Evolutionary conservation across 352 stramenopile genomes (phyloP), one percentile per base, ranked within the genome.

Genomic region (Pythium sp.): DNA sequence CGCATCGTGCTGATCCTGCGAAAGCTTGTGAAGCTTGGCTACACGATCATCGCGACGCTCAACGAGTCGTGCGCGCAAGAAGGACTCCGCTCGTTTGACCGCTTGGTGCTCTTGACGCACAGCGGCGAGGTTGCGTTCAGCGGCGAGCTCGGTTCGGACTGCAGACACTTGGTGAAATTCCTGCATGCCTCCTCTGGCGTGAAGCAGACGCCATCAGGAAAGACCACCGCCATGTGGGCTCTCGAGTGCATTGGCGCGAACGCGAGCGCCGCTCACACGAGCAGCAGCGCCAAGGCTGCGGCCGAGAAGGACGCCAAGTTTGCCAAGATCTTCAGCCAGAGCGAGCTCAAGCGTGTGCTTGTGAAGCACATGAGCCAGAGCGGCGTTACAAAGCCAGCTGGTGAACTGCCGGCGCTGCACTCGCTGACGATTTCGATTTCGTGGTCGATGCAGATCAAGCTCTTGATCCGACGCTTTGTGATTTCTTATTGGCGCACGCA

Each of bases 401-500:
- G 38, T 11, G 43, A 67, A 3, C 28, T 66, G 9, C 61, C 62
- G 9, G 71, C 30, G 12, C 24, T 72, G 7, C 59, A 38, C 22
- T 71, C 41, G 26, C 20, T 54, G 18, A 38, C 38, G 26, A 46
- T 62, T 9, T 68, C 62, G 30, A 46, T 46, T 12, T 46, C 36
- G 36, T 58, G 36, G 56, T 64, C 34, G 55, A 14, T 55, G 18
- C 38, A 76, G 62, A 5, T 77, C 47, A 62, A 78, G 81, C 62
- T 71, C 53, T 24, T 88, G 46, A 75, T 82, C 36, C 64, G 78
- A 49, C 69, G 78, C 43, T 78, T 75, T 20, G 67, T 66, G 51
- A 78, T 62, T 59, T 81, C 82, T 22, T 94, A 94, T 68, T 93
- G 76, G 75, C 74, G 88, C 36, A 83, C 72, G 26, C 20, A 58